Conservation (phyloP, 78 protist species). For the slime mould (Dictyostelium discoideum) region dicty_2.7 NC_007089.4:406501-407000, state of each 20-base stretch:
- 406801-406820: conserved; percentile 44
- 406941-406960: background rate
- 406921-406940: background rate
- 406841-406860: conserved; percentile 65
- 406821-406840: conserved; percentile 12
- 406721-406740: conserved; percentile 76
- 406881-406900: background rate
- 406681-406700: conserved; percentile 39
- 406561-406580: conserved; percentile 62
- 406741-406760: conserved; percentile 75
- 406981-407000: conserved; percentile 56
- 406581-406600: background rate
- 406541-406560: conserved; percentile 67
- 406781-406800: conserved; percentile 28
- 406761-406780: conserved; percentile 80
- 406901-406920: too few species aligned
- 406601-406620: conserved; percentile 19
- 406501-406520: conserved; percentile 26
- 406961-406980: conserved; percentile 74
- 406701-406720: conserved; percentile 42
- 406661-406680: conserved; percentile 36
- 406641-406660: conserved; percentile 65
- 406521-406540: conserved; percentile 51
- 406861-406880: conserved; percentile 34
- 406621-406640: conserved; percentile 70